phyloP scores from a whole-genome alignment of 352 stramenopile species.

The Phytophthora colocasiae region DNA sequence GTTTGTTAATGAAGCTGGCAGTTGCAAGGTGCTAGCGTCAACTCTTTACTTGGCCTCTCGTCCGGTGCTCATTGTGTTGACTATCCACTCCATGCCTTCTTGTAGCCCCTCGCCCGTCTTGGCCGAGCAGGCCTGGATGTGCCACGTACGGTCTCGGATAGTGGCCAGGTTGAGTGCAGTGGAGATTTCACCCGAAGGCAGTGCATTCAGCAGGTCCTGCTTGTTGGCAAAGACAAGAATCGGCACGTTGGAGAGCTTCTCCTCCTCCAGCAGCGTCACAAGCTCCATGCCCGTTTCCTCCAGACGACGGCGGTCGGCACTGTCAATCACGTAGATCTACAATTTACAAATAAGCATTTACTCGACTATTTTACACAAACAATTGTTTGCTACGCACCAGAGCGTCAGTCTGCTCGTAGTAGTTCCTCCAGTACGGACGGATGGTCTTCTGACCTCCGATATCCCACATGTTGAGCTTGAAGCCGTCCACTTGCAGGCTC shows the following conservation, averaged over 20 bases:
- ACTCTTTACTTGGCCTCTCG: slow-evolving; percentile 75
- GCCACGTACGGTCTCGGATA: slow-evolving; percentile 90
- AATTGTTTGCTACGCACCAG: slow-evolving; percentile 50
- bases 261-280: slow-evolving; percentile 93
- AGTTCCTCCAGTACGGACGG: slow-evolving; percentile 99
- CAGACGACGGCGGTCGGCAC: slow-evolving; percentile 90
- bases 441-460: slow-evolving; percentile 99
- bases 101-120: slow-evolving; percentile 92
- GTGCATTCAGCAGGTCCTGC: slow-evolving; percentile 94
- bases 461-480: slow-evolving; percentile 99
- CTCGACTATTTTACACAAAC: neutral
- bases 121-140: slow-evolving; percentile 92
- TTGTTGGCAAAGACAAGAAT: slow-evolving; percentile 98
- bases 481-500: slow-evolving; percentile 94
- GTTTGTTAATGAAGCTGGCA: slow-evolving; percentile 9
- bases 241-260: slow-evolving; percentile 93
- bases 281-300: slow-evolving; percentile 95
- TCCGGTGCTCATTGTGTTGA: slow-evolving; percentile 79
- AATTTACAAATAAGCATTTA: slow-evolving; percentile 8
- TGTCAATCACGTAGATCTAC: slow-evolving; percentile 96
- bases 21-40: neutral
- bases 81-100: slow-evolving; percentile 90
- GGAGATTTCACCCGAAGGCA: slow-evolving; percentile 92
- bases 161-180: slow-evolving; percentile 90
- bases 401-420: slow-evolving; percentile 98